These are phyloP conservation scores for Fomitopsis serialis DNA, from an alignment of 768 basidiomycete species.

Conservation along the genomic window DNA sequence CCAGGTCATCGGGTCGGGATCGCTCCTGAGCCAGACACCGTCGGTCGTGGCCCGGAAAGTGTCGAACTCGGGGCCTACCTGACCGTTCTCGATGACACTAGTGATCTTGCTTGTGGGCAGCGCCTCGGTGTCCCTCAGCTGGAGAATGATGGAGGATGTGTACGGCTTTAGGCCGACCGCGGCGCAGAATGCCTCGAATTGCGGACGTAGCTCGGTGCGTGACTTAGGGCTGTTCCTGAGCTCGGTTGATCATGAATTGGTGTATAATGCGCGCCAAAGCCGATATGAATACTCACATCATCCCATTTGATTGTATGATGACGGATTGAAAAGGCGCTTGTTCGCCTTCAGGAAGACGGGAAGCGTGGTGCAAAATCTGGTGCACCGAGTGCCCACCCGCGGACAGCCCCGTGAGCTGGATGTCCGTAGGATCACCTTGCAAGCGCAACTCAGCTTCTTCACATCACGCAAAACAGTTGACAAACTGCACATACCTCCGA, in stretches of 20 bases:
- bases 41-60: constrained; percentile 69
- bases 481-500: constrained; percentile 50
- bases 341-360: constrained; percentile 49
- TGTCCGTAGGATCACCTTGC: constrained; percentile 52
- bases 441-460: background rate
- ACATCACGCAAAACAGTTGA: constrained; percentile 14
- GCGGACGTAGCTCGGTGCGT: constrained; percentile 47
- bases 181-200: constrained; percentile 59
- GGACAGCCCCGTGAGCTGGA: constrained; percentile 66
- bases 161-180: constrained; percentile 51
- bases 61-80: constrained; percentile 45
- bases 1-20: constrained; percentile 60
- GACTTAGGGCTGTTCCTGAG: constrained; percentile 48
- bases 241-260: no score
- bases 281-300: constrained; percentile 39
- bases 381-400: constrained; percentile 78
- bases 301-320: constrained; percentile 68
- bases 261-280: background rate
- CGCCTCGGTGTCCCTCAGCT: constrained; percentile 42
- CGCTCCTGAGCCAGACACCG: constrained; percentile 47
- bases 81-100: constrained; percentile 51
- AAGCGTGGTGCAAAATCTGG: constrained; percentile 66
- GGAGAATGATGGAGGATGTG: constrained; percentile 41
- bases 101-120: constrained; percentile 48
- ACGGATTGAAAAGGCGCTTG: constrained; percentile 66